Evolutionary conservation across 2,329 filamentous ascomycete species (phyloP), one percentile per base, ranked within the genome.

Genomic region (Pseudogymnoascus pannorum): DNA sequence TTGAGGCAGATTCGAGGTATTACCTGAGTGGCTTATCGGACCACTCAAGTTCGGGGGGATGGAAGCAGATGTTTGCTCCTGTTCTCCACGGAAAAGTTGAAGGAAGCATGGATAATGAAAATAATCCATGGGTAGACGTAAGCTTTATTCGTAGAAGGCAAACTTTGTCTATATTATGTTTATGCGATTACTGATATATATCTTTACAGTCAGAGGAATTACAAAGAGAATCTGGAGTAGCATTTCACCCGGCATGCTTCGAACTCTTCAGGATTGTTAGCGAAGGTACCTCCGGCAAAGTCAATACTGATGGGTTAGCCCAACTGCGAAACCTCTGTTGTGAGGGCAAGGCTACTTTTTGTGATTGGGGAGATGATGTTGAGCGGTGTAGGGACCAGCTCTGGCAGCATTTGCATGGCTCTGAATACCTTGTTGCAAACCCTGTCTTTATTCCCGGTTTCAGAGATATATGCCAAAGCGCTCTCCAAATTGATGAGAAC

Each of bases 381-480:
- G 26, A 29, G 1, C 1, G 22, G 4, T 62, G 58, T 3, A 40
- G 22, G 0, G 54, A 62, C 12, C 60, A 64, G 22, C 61, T 29
- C 58, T 66, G 65, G 65, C 7, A 2, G 2, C 64, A 66, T n/a
- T n/a, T 51, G 7, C 26, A 24, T 16, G 65, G 68, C 60, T 12
- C 42, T 22, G 54, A 69, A 35, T 70, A 65, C 36, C 61, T 70
- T 2, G 68, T 60, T 22, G 67, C 68, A 3, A 71, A 70, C 44
- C 66, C 69, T 9, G 33, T 70, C 5, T 66, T 65, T 22, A 57
- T 71, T 12, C 68, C 67, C 14, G 64, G 57, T 5, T 60, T 70
- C 11, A n/a, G 35, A 2, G 29, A 59, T 18, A 61, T 69, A 5
- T 57, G 69, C 14, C 26, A 62, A 7, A 24, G 26, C 9, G 62